Conservation (phyloP, 2,329 filamentous ascomycete genomes). For the Teratosphaeria nubilosa region DNA sequence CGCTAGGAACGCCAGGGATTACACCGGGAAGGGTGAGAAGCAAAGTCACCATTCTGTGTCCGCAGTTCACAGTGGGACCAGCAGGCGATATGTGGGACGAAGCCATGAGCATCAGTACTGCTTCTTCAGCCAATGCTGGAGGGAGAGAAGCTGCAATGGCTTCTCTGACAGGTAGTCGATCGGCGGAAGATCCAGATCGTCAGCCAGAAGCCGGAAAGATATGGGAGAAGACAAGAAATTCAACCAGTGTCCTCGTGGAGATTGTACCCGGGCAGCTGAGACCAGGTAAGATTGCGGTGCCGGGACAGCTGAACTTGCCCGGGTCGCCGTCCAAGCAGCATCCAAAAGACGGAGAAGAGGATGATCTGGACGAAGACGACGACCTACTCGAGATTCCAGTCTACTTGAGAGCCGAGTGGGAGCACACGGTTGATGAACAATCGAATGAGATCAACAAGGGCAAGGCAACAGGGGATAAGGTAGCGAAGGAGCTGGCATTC, state of each 20-base stretch:
- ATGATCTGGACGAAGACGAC: slow-evolving; percentile 43
- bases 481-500: slow-evolving; percentile 83
- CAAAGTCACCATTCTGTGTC: slow-evolving; percentile 84
- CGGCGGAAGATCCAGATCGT: slow-evolving; percentile 39
- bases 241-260: slow-evolving; percentile 88
- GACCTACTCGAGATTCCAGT: slow-evolving; percentile 80
- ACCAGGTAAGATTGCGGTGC: neutral
- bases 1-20: slow-evolving; percentile 69
- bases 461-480: slow-evolving; percentile 51
- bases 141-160: slow-evolving; percentile 22
- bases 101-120: slow-evolving; percentile 49
- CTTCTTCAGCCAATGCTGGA: slow-evolving; percentile 10
- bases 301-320: neutral
- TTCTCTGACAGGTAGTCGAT: slow-evolving; percentile 25
- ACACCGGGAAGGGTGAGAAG: slow-evolving; percentile 69
- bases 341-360: slow-evolving; percentile 13
- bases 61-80: slow-evolving; percentile 85
- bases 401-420: slow-evolving; percentile 88
- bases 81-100: slow-evolving; percentile 95
- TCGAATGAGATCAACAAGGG: slow-evolving; percentile 28
- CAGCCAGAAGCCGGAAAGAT: slow-evolving; percentile 83
- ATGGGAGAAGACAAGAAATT: slow-evolving; percentile 90
- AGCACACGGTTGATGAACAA: slow-evolving; percentile 53
- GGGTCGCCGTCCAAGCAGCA: slow-evolving; percentile 10
- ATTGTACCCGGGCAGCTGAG: slow-evolving; percentile 51